phyloP scores from a whole-genome alignment of 2,329 filamentous ascomycete species.

The Aspergillus sp. region DNA sequence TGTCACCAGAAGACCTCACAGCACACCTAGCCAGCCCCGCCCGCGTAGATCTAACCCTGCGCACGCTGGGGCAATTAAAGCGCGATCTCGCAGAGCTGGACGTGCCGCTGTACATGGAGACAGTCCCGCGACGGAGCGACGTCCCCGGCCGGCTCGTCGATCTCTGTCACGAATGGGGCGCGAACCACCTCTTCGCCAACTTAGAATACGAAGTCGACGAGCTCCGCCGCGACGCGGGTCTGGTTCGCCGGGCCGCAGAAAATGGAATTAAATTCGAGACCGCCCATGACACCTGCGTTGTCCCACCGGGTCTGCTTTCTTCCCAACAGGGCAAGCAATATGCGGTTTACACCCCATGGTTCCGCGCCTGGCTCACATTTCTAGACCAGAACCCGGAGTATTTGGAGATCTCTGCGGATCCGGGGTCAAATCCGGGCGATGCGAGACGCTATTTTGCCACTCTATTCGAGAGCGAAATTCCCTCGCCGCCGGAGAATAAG shows the following conservation, averaged over 20 bases:
- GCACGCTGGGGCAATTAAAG: constrained; percentile 66
- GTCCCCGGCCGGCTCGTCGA: constrained; percentile 63
- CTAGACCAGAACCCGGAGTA: constrained; percentile 69
- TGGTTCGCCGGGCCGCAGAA: constrained; percentile 62
- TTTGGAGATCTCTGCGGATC: constrained; percentile 61
- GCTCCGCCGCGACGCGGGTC: constrained; percentile 69
- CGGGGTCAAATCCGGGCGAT: constrained; percentile 54
- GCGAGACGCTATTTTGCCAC: constrained; percentile 51
- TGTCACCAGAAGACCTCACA: constrained; percentile 81
- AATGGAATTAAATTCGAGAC: constrained; percentile 68
- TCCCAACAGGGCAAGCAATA: constrained; percentile 75
- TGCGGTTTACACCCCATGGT: constrained; percentile 83
- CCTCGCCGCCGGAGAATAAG: constrained; percentile 64
- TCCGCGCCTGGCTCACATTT: constrained; percentile 70
- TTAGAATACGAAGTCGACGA: constrained; percentile 93
- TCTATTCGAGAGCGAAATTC: constrained; percentile 63
- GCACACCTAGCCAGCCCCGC: constrained; percentile 73
- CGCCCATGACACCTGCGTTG: constrained; percentile 79
- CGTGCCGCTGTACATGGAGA: constrained; percentile 77
- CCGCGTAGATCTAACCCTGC: constrained; percentile 77
- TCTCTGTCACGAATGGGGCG: constrained; percentile 69
- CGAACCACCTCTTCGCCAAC: constrained; percentile 75
- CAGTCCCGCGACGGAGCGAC: constrained; percentile 63
- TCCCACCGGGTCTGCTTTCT: constrained; percentile 67
- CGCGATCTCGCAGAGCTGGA: constrained; percentile 67